phyloP scores from a whole-genome alignment of 2,329 filamentous ascomycete species.

The Amesomyces nigricolor region DNA sequence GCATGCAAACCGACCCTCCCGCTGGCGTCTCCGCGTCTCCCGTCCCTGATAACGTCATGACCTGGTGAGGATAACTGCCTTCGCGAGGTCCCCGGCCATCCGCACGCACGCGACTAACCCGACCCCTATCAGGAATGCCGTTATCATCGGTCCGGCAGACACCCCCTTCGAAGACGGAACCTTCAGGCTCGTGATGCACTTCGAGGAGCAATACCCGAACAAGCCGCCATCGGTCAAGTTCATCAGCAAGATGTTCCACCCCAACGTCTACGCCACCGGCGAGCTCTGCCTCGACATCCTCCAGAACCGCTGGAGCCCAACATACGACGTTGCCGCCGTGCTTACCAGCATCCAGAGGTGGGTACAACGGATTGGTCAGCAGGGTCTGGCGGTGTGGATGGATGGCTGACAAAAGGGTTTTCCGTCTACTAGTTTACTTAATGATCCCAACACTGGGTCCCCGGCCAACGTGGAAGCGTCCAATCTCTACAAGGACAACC shows the following conservation, averaged over 20 bases:
- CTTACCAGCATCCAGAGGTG: constrained; percentile 97
- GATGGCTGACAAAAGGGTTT: constrained; percentile 27
- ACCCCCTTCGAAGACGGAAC: constrained; percentile 98
- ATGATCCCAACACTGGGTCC: constrained; percentile 97
- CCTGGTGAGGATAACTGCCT: constrained; percentile 56
- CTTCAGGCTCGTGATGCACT: constrained; percentile 96
- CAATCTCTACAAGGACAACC: constrained; percentile 97
- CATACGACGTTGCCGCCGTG: constrained; percentile 95
- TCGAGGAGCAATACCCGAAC: constrained; percentile 98
- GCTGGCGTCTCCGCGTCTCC: constrained; percentile 95
- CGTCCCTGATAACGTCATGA: constrained; percentile 95
- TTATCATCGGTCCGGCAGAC: constrained; percentile 94
- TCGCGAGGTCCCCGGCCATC: neutral
- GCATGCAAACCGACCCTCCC: constrained; percentile 98
- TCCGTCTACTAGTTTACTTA: constrained; percentile 63
- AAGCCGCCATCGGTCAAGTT: constrained; percentile 98
- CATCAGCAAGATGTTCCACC: constrained; percentile 98
- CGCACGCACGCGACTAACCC: constrained; percentile 5
- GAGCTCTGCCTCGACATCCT: constrained; percentile 95
- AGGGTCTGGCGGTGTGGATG: neutral
- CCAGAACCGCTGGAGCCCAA: constrained; percentile 97
- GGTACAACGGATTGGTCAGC: constrained; percentile 2
- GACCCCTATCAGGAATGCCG: constrained; percentile 69
- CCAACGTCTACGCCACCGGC: constrained; percentile 95
- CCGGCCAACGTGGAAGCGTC: constrained; percentile 97